phyloP scores from a whole-genome alignment of 75 land plant genomes.

The Isoetes taiwanensis region DNA sequence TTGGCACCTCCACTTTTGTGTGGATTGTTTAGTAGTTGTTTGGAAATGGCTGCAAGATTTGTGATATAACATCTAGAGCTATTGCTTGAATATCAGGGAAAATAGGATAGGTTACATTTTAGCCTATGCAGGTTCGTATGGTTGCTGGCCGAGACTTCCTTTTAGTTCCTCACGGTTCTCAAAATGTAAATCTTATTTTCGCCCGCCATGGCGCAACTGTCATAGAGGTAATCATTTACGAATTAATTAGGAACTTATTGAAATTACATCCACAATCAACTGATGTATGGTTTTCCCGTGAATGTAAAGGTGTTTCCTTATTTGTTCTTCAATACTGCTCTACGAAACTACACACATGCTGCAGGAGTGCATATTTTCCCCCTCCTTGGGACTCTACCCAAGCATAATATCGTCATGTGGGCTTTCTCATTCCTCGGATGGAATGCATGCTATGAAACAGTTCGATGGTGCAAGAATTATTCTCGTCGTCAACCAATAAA shows the following conservation, averaged over 20 bases:
- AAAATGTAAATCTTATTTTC: slow-evolving; percentile 30
- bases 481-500: slow-evolving; percentile 24
- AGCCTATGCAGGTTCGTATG: slow-evolving; percentile 17
- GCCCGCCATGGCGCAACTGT: slow-evolving; percentile 31
- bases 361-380: slow-evolving; percentile 18
- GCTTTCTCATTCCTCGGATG: slow-evolving; percentile 21
- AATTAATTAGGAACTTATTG: too few relatives aligned
- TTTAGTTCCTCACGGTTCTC: slow-evolving; percentile 37
- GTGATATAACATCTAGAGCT: background rate
- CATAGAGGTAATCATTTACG: slow-evolving; percentile 15
- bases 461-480: slow-evolving; percentile 37
- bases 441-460: slow-evolving; percentile 20
- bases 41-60: too few relatives aligned
- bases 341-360: slow-evolving; percentile 36
- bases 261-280: too few relatives aligned
- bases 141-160: slow-evolving; percentile 28
- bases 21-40: too few relatives aligned
- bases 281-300: too few relatives aligned
- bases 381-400: slow-evolving; percentile 26
- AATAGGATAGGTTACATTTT: too few relatives aligned
- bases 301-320: slow-evolving; percentile 42
- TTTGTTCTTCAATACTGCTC: slow-evolving; percentile 25
- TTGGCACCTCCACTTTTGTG: too few relatives aligned
- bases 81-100: background rate
- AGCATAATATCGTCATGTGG: slow-evolving; percentile 12